phyloP scores from a whole-genome alignment of 495 filamentous ascomycete species.

The Evansstolkia leycettana region DNA sequence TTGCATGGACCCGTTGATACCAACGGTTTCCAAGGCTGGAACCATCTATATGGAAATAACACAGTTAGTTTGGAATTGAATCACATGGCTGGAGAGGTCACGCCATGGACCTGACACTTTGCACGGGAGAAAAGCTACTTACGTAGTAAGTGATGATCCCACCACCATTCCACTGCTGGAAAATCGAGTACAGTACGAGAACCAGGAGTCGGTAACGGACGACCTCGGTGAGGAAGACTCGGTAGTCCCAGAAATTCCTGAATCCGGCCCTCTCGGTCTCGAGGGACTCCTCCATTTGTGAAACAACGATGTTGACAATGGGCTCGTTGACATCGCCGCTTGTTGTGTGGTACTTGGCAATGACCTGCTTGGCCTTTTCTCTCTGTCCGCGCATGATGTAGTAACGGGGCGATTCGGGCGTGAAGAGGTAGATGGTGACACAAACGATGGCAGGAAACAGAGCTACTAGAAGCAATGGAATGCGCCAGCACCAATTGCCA shows the following conservation, averaged over 20 bases:
- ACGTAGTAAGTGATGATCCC: conserved; percentile 30
- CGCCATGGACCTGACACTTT: too few relatives aligned
- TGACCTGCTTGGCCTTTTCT: conserved; percentile 20
- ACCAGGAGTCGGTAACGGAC: conserved; percentile 25
- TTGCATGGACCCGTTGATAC: conserved; percentile 15
- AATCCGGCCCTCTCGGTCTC: conserved; percentile 15
- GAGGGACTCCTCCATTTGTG: conserved; percentile 29
- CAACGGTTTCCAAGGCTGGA: conserved; percentile 23
- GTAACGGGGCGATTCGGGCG: conserved; percentile 30
- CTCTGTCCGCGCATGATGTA: conserved; percentile 24
- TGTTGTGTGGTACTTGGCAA: conserved; percentile 27
- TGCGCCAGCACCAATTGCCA: conserved; percentile 21
- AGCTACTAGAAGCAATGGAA: conserved; percentile 24
- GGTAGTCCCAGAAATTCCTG: conserved; percentile 23
- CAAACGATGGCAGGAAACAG: conserved; percentile 29
- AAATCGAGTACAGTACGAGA: conserved; percentile 26
- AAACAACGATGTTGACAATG: conserved; percentile 23
- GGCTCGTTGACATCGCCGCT: conserved; percentile 23
- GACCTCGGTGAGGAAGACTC: conserved; percentile 23
- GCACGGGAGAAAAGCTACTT: conserved; percentile 1
- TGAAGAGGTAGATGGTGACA: conserved; percentile 21
- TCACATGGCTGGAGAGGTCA: background rate
- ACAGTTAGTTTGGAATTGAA: conserved; percentile 1
- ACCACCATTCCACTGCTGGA: conserved; percentile 34
- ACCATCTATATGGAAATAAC: conserved; percentile 15